phyloP scores from a whole-genome alignment of 1,284 basidiomycete genomes.

The Tausonia pullulans region DNA sequence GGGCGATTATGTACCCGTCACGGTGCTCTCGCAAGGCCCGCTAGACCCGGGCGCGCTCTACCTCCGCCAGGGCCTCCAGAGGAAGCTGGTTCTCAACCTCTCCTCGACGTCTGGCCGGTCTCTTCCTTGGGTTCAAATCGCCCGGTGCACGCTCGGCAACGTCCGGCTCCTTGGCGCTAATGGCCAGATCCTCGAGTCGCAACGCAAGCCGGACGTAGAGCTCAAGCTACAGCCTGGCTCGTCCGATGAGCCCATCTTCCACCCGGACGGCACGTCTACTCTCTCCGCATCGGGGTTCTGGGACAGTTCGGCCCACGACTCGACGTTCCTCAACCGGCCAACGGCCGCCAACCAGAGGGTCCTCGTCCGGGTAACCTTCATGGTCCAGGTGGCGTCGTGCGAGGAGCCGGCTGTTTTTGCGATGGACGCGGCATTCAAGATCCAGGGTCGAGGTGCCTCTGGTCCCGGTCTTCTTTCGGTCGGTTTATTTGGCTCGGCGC shows the following conservation, averaged over 20 bases:
- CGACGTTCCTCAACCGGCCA: constrained; percentile 69
- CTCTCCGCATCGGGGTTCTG: constrained; percentile 64
- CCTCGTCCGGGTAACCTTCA: constrained; percentile 63
- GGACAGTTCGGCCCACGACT: constrained; percentile 90
- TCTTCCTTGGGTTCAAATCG: constrained; percentile 72
- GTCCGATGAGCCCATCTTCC: constrained; percentile 14
- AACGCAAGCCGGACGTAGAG: constrained; percentile 51
- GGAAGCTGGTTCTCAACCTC: constrained; percentile 63
- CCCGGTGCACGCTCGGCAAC: constrained; percentile 65
- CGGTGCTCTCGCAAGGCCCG: constrained; percentile 63
- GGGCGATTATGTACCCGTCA: constrained; percentile 73
- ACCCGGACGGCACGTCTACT: constrained; percentile 17
- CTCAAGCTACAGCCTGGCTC: constrained; percentile 49
- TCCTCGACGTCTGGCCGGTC: constrained; percentile 81
- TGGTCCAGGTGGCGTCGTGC: constrained; percentile 71
- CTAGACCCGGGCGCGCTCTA: constrained; percentile 79
- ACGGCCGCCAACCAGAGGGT: constrained; percentile 69
- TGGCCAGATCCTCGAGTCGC: constrained; percentile 66
- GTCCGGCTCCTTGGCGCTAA: constrained; percentile 74
- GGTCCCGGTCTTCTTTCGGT: constrained; percentile 66
- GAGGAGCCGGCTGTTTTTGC: constrained; percentile 70
- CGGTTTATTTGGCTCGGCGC: constrained; percentile 53
- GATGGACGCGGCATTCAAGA: constrained; percentile 77
- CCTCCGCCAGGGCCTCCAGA: constrained; percentile 85
- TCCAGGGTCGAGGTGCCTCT: constrained; percentile 69